phyloP scores from a whole-genome alignment of 352 stramenopile genomes.

The Pythium grandisporangium region DNA sequence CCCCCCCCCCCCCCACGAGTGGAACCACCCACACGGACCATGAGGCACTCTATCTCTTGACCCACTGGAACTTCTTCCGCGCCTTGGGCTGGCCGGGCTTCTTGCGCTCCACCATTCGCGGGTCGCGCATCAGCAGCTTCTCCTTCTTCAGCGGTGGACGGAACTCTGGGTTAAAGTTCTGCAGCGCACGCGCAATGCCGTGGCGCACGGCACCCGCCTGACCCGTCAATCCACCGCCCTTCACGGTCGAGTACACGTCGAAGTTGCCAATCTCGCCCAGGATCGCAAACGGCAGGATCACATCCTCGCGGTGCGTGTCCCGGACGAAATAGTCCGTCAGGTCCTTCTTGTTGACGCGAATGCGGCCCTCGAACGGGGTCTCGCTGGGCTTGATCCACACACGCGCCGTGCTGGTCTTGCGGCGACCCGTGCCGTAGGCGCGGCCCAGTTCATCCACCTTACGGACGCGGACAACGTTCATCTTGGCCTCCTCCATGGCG shows the following conservation, averaged over 20 bases:
- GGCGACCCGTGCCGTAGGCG: slow-evolving; percentile 87
- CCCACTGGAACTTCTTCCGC: slow-evolving; percentile 97
- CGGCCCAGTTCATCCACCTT: slow-evolving; percentile 72
- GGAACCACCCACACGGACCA: too few species aligned
- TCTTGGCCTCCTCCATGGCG: slow-evolving; percentile 60
- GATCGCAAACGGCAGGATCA: slow-evolving; percentile 75
- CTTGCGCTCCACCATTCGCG: slow-evolving; percentile 95
- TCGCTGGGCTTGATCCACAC: slow-evolving; percentile 89
- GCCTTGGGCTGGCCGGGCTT: slow-evolving; percentile 94
- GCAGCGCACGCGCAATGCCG: slow-evolving; percentile 89
- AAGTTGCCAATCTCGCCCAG: slow-evolving; percentile 76
- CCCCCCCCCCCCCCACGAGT: too few species aligned
- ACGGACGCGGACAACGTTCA: slow-evolving; percentile 56
- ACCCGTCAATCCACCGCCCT: slow-evolving; percentile 89
- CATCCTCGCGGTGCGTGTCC: slow-evolving; percentile 83
- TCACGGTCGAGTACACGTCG: slow-evolving; percentile 89
- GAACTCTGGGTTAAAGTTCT: slow-evolving; percentile 91
- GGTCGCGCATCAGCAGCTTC: slow-evolving; percentile 91
- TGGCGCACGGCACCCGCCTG: slow-evolving; percentile 92
- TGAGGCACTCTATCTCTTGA: slow-evolving; percentile 97
- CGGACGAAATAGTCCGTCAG: slow-evolving; percentile 92
- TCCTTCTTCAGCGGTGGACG: slow-evolving; percentile 89
- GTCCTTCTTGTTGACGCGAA: slow-evolving; percentile 93
- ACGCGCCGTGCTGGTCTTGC: slow-evolving; percentile 91
- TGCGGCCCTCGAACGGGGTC: slow-evolving; percentile 72